Evolutionary conservation across 2,329 filamentous ascomycete genomes (phyloP).

Genomic region (Emmonsiellopsis sp.): DNA sequence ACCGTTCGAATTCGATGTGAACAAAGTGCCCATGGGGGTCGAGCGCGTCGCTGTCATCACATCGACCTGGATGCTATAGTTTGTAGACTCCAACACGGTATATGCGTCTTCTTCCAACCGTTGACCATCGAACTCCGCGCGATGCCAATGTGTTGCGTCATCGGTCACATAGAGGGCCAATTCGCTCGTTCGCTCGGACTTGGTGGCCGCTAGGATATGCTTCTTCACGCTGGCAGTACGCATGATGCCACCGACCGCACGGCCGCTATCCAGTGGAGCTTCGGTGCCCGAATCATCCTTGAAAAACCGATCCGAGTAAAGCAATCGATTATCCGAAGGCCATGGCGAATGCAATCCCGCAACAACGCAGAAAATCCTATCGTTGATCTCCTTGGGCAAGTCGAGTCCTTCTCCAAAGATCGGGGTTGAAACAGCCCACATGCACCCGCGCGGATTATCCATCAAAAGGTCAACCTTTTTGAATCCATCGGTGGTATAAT

Average conservation of each 20-base stretch:
- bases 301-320: slow-evolving; percentile 81
- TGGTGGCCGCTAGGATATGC: slow-evolving; percentile 74
- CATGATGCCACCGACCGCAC: slow-evolving; percentile 68
- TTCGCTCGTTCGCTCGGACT: slow-evolving; percentile 72
- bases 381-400: slow-evolving; percentile 53
- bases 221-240: slow-evolving; percentile 78
- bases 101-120: slow-evolving; percentile 79
- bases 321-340: slow-evolving; percentile 65
- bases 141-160: slow-evolving; percentile 79
- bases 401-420: slow-evolving; percentile 52
- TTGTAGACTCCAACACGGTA: slow-evolving; percentile 89
- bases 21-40: slow-evolving; percentile 69
- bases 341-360: slow-evolving; percentile 62
- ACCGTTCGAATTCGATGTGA: slow-evolving; percentile 95
- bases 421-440: slow-evolving; percentile 74
- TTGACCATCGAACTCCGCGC: slow-evolving; percentile 79
- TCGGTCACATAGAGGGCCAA: slow-evolving; percentile 85
- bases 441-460: slow-evolving; percentile 63
- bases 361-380: slow-evolving; percentile 72
- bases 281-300: slow-evolving; percentile 50
- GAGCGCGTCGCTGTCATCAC: slow-evolving; percentile 59
- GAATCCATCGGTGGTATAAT: slow-evolving; percentile 84
- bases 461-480: slow-evolving; percentile 57
- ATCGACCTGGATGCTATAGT: slow-evolving; percentile 96
- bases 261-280: slow-evolving; percentile 64